Base-by-base conservation (phyloP, 2,329 filamentous ascomycete genomes). In the Cladosporium oxysporum region DNA sequence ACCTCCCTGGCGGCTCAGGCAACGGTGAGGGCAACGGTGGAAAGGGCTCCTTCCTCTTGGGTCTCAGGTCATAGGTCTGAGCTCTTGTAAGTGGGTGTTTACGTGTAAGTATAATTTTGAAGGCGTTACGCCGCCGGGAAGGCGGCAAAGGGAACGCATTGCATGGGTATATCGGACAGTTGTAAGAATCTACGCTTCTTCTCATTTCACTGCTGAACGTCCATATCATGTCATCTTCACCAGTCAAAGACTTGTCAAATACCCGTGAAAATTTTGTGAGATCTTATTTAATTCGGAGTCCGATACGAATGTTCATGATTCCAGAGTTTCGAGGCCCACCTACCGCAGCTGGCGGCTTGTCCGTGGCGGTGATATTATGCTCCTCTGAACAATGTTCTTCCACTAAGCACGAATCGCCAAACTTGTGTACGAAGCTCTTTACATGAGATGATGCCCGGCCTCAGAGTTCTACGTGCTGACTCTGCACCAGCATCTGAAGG, bases 1-100 rank as follows among this genome's bases (percentile, higher is more conserved):
- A 99, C 80, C 81, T 99, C 69, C 95, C 95, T 3, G 88, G 91
- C 72, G 89, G 83, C 66, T 83, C 91, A 41, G 77, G 80, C 68
- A 47, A 29, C 23, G 71, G 73, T 29, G 72, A 74, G 58, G 75
- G 75, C 35, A 87, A 90, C 31, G 77, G 80, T 66, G 71, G 74
- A 35, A 72, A 74, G 64, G 87, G 89, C 59, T 89, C 84, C 76
- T 86, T 91, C 72, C 78, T 92, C 72, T 79, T 92, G 66, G 90
- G 89, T 31, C 76, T 91, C 80, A 87, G 88, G 77, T 83, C 77
- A 69, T 85, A 78, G 52, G 37, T 29, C 14, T n/a, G 37, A 57
- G 21, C 8, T 10, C 73, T 12, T 18, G 16, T 41, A 31, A 29
- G 18, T 16, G 23, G 29, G 26, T 31, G 52, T 49, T 37, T 58